phyloP scores from a whole-genome alignment of 2,329 filamentous ascomycete species.

The Chaetomiaceae sp. region DNA sequence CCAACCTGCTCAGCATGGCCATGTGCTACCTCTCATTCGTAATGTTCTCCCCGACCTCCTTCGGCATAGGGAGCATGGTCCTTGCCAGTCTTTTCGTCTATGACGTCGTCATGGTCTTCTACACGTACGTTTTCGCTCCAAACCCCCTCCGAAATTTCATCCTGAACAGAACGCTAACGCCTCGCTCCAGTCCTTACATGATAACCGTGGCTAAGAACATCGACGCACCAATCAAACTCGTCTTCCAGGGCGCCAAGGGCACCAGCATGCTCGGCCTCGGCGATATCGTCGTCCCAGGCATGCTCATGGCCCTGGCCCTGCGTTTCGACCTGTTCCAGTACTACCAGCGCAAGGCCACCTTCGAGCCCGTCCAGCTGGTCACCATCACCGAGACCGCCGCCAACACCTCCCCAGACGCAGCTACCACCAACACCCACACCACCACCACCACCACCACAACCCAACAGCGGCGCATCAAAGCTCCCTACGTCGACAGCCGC shows the following conservation, averaged over 20 bases:
- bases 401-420: constrained; percentile 23
- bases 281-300: constrained; percentile 90
- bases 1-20: constrained; percentile 80
- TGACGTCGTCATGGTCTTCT: constrained; percentile 90
- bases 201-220: constrained; percentile 81
- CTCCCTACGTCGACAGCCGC: constrained; percentile 53
- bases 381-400: constrained; percentile 32
- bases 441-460: constrained; percentile 32
- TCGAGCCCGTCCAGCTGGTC: constrained; percentile 36
- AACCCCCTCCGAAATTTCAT: neutral
- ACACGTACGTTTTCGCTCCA: constrained; percentile 55
- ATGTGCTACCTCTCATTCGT: constrained; percentile 81
- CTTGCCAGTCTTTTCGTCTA: constrained; percentile 83
- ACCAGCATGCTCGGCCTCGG: constrained; percentile 82
- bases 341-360: constrained; percentile 64
- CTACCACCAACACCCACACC: constrained; percentile 29
- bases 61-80: constrained; percentile 73
- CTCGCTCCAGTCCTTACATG: constrained; percentile 65
- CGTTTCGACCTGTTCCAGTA: constrained; percentile 87
- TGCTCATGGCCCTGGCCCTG: constrained; percentile 81
- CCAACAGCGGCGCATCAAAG: constrained; percentile 46
- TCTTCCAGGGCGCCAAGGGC: constrained; percentile 65
- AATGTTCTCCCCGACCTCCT: constrained; percentile 83
- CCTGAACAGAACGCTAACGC: constrained; percentile 21
- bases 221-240: constrained; percentile 88